Conservation (phyloP, 129 eudicot species). For the Solidago caesia region DNA sequence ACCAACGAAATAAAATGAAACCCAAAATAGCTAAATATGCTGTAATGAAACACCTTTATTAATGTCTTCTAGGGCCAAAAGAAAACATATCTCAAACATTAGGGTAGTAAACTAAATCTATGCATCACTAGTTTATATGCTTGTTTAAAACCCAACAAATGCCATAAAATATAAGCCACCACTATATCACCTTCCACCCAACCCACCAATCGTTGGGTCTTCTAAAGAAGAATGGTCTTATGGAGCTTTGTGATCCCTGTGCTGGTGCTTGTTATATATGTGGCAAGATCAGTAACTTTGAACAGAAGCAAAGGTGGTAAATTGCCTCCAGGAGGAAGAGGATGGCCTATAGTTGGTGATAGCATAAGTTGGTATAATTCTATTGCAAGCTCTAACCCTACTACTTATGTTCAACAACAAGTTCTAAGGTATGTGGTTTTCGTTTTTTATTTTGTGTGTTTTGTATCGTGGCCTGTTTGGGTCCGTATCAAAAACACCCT, state of each 20-base stretch:
- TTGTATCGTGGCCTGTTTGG: too few species aligned
- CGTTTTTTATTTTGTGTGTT: too few species aligned
- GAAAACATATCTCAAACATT: background rate
- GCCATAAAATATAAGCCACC: slow-evolving; percentile 14
- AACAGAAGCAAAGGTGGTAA: slow-evolving; percentile 22
- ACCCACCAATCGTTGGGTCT: background rate
- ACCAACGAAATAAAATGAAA: too few species aligned
- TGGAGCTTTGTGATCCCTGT: slow-evolving; percentile 30
- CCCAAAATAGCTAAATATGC: too few species aligned
- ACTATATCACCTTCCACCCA: background rate
- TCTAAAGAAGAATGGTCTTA: slow-evolving; percentile 24
- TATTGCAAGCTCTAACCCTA: slow-evolving; percentile 79
- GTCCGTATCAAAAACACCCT: too few species aligned
- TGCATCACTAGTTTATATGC: background rate
- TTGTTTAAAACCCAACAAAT: slow-evolving; percentile 23
- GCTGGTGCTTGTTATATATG: slow-evolving; percentile 26
- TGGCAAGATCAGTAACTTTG: slow-evolving; percentile 2
- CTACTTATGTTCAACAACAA: slow-evolving; percentile 62
- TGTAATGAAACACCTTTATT: background rate
- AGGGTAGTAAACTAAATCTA: background rate
- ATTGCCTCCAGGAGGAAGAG: slow-evolving; percentile 71
- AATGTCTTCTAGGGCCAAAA: background rate
- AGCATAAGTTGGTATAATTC: slow-evolving; percentile 76
- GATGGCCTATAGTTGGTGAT: slow-evolving; percentile 74
- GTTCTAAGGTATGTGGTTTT: slow-evolving; percentile 47